phyloP scores from a whole-genome alignment of 2,329 filamentous ascomycete genomes.

The Botrytis elliptica region DNA sequence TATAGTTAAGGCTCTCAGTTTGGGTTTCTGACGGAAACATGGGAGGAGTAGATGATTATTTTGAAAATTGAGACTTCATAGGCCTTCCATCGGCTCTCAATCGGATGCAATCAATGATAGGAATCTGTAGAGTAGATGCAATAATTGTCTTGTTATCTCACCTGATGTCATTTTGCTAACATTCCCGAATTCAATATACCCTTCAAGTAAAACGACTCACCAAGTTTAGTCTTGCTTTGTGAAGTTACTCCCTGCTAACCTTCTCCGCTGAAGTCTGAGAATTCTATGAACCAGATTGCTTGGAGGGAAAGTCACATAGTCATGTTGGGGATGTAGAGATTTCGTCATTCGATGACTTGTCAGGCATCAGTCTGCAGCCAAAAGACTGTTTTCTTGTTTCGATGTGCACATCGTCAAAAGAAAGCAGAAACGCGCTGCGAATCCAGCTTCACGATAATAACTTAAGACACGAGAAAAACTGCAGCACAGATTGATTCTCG shows the following conservation, averaged over 20 bases:
- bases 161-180: neutral
- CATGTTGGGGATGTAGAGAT: neutral
- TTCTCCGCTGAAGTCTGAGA: neutral
- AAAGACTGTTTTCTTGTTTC: neutral
- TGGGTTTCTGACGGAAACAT: neutral
- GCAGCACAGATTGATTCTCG: neutral
- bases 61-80: neutral
- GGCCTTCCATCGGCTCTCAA: neutral
- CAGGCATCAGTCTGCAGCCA: too few species aligned
- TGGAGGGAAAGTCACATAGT: too few species aligned
- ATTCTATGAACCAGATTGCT: neutral
- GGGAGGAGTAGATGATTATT: neutral
- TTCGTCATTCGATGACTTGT: neutral
- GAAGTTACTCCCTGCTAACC: neutral
- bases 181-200: too few species aligned
- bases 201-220: neutral
- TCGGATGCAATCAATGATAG: neutral
- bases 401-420: neutral
- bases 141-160: neutral
- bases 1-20: neutral
- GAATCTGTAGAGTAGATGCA: neutral
- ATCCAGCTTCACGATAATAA: neutral
- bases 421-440: neutral
- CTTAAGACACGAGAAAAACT: too few species aligned
- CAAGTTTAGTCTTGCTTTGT: too few species aligned